Percentiles rank a stretch among this genome's conserved stretches.
These are phyloP conservation scores for Sporisorium sorghi DNA, from an alignment of 1,284 basidiomycete genomes.

Conservation along the genomic window DNA sequence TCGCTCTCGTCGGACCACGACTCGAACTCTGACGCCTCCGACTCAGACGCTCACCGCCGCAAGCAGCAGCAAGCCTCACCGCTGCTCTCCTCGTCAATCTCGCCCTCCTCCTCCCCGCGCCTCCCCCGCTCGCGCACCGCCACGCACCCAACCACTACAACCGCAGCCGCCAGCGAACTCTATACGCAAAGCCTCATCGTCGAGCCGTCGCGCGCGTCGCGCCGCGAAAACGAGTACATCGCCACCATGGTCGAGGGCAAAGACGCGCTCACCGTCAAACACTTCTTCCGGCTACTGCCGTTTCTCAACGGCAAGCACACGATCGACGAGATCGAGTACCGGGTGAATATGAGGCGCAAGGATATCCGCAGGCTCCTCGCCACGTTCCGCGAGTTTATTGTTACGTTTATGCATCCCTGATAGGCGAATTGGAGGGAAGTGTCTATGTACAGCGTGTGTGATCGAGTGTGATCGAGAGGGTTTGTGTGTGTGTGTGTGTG, in stretches of 20 bases:
- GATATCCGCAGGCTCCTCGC: conserved; percentile 54
- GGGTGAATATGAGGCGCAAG: conserved; percentile 47
- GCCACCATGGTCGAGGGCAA: conserved; percentile 84
- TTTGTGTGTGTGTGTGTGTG: conserved; percentile 1
- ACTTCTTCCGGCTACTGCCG: conserved; percentile 57
- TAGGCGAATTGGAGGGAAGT: too few relatives aligned
- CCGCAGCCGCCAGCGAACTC: not conserved
- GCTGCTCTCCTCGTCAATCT: not conserved
- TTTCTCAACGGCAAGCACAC: conserved; percentile 68
- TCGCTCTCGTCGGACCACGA: conserved; percentile 26
- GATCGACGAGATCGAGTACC: conserved; percentile 64
- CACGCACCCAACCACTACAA: conserved; percentile 3
- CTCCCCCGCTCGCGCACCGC: not conserved
- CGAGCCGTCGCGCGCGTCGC: conserved; percentile 83
- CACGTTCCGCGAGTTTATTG: conserved; percentile 51
- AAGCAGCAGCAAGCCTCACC: not conserved
- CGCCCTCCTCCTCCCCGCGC: not conserved
- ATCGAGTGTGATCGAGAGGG: too few relatives aligned
- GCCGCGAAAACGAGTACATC: conserved; percentile 81
- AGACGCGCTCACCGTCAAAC: conserved; percentile 69
- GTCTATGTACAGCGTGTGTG: too few relatives aligned
- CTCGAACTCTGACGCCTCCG: conserved; percentile 4
- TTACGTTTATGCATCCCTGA: conserved; percentile 63
- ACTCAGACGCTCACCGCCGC: not conserved
- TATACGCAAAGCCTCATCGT: conserved; percentile 74